Percentiles rank a stretch among this genome's conserved stretches.
Evolutionary conservation across 2,329 filamentous ascomycete genomes (phyloP).

Genomic region (Claviceps purpurea): DNA sequence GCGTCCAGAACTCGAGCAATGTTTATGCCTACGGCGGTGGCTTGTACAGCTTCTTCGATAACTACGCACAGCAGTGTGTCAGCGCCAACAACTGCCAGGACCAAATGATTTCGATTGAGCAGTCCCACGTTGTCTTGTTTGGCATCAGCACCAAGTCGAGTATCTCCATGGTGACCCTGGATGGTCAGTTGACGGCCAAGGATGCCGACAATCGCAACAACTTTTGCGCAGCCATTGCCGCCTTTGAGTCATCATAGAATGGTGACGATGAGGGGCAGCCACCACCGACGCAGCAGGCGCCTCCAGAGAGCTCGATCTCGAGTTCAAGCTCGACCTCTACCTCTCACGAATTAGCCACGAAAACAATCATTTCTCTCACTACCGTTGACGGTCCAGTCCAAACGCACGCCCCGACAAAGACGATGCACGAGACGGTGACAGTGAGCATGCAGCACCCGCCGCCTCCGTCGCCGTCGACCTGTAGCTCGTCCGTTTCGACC

Average conservation of each 20-base stretch:
- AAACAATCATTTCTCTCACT: not conserved
- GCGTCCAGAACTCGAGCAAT: slow-evolving; percentile 52
- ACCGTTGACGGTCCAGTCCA: not conserved
- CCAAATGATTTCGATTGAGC: slow-evolving; percentile 63
- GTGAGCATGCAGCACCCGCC: not conserved
- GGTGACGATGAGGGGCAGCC: slow-evolving; percentile 5
- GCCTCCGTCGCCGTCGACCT: not conserved
- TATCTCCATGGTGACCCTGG: slow-evolving; percentile 56
- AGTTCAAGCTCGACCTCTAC: no score
- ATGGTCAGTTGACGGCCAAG: slow-evolving; percentile 39
- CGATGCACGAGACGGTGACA: not conserved
- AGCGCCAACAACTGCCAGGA: slow-evolving; percentile 56
- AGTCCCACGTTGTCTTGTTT: slow-evolving; percentile 51
- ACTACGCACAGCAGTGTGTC: slow-evolving; percentile 63
- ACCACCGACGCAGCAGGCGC: not conserved
- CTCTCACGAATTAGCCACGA: not conserved
- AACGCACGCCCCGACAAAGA: not conserved
- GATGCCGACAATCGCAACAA: slow-evolving; percentile 51
- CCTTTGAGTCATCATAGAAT: slow-evolving; percentile 25
- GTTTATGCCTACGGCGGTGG: slow-evolving; percentile 60
- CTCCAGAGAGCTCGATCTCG: not conserved
- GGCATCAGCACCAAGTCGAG: slow-evolving; percentile 64
- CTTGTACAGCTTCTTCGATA: slow-evolving; percentile 73
- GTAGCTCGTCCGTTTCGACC: slow-evolving; percentile 6
- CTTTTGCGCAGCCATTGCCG: slow-evolving; percentile 48